phyloP scores from a whole-genome alignment of 164 flowering plant genomes.

The Berberis vulgaris region DNA sequence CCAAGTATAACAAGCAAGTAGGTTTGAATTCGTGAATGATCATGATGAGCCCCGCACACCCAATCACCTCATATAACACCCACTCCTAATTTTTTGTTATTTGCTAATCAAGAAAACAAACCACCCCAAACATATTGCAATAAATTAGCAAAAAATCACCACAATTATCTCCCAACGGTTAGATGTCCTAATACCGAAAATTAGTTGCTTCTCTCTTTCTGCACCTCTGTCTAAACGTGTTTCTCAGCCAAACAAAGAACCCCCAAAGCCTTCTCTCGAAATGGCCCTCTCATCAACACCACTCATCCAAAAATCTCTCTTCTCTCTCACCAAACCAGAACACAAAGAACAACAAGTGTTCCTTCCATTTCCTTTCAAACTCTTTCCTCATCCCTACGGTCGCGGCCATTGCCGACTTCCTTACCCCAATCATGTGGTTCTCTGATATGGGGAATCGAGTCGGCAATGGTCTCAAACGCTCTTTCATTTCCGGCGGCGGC shows the following conservation, averaged over 20 bases:
- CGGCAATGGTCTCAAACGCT: conserved; percentile 10
- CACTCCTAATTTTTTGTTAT: too few species aligned
- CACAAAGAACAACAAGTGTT: too few species aligned
- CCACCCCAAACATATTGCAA: too few species aligned
- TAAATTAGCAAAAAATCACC: too few species aligned
- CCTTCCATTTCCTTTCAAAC: too few species aligned
- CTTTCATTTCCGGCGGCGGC: neutral
- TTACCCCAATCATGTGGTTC: conserved; percentile 14
- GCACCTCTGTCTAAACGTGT: neutral
- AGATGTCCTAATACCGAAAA: too few species aligned
- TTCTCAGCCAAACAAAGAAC: neutral
- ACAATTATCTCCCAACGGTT: too few species aligned
- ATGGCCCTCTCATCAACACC: neutral
- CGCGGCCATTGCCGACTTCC: neutral
- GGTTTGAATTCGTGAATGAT: neutral
- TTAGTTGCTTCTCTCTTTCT: neutral
- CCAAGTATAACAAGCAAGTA: too few species aligned
- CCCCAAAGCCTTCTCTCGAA: neutral
- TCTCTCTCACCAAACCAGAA: neutral
- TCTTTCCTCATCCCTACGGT: too few species aligned
- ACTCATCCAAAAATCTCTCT: neutral
- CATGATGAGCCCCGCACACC: neutral
- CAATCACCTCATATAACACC: neutral
- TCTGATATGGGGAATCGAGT: conserved; percentile 12
- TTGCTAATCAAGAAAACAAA: too few species aligned